These are phyloP conservation scores for Candida xiaguanensis DNA, from an alignment of 805 yeast genomes.

Conservation along the genomic window DNA sequence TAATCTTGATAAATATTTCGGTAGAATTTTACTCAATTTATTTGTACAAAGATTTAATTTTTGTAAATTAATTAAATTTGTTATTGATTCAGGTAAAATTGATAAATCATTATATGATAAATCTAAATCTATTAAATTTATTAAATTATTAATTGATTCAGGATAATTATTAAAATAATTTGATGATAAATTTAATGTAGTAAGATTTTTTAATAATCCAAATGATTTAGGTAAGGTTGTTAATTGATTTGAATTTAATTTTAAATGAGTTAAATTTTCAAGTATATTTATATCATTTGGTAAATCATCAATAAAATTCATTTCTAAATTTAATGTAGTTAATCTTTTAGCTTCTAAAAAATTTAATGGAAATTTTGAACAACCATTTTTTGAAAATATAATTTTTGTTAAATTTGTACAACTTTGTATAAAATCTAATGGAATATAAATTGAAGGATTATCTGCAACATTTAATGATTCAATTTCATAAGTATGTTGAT, in stretches of 20 bases:
- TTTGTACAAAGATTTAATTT: slow-evolving; percentile 76
- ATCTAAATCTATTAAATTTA: slow-evolving; percentile 63
- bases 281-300: slow-evolving; percentile 56
- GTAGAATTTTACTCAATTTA: slow-evolving; percentile 49
- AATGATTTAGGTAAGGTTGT: slow-evolving; percentile 59
- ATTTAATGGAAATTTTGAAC: slow-evolving; percentile 69
- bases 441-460: slow-evolving; percentile 81
- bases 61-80: slow-evolving; percentile 56
- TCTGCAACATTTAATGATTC: slow-evolving; percentile 78
- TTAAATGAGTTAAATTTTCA: slow-evolving; percentile 52
- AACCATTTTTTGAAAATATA: slow-evolving; percentile 68
- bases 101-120: slow-evolving; percentile 75
- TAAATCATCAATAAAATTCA: slow-evolving; percentile 67
- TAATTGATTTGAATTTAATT: slow-evolving; percentile 74
- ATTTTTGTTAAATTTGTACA: slow-evolving; percentile 68
- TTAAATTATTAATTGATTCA: slow-evolving; percentile 57
- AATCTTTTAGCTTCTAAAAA: slow-evolving; percentile 67
- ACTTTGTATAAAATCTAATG: slow-evolving; percentile 80
- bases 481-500: slow-evolving; percentile 76
- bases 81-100: slow-evolving; percentile 57
- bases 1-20: slow-evolving; percentile 51
- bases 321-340: slow-evolving; percentile 66
- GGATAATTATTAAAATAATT: slow-evolving; percentile 65
- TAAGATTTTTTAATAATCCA: slow-evolving; percentile 50
- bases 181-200: slow-evolving; percentile 71